These are phyloP conservation scores for Lactarius pseudohatsudake DNA, from an alignment of 768 basidiomycete genomes.

Conservation along the genomic window DNA sequence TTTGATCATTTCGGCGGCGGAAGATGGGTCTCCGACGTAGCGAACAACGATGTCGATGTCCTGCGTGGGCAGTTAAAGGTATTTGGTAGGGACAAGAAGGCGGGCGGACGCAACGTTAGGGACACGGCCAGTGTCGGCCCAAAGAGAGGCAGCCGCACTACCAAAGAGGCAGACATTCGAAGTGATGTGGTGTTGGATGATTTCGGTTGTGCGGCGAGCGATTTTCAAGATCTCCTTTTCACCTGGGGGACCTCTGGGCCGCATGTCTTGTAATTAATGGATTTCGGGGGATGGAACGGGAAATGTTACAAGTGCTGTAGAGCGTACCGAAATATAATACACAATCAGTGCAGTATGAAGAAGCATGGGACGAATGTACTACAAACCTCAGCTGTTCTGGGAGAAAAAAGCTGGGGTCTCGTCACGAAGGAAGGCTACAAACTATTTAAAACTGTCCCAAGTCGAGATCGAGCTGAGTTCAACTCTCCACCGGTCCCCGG, in stretches of 20 bases:
- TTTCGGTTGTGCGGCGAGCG: conserved; percentile 17
- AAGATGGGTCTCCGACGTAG: background rate
- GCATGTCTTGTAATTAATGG: background rate
- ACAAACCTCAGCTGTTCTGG: background rate
- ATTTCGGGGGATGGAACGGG: background rate
- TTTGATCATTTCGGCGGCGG: conserved; percentile 5
- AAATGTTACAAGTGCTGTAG: background rate
- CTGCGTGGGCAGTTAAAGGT: background rate
- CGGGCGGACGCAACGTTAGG: conserved; percentile 10
- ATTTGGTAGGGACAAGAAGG: background rate
- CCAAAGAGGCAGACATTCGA: conserved; percentile 14
- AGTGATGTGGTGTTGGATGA: background rate
- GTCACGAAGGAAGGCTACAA: background rate
- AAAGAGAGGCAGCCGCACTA: conserved; percentile 13
- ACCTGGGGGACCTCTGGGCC: conserved; percentile 6
- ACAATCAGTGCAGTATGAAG: background rate
- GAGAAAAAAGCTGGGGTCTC: background rate
- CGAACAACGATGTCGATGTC: conserved; percentile 14
- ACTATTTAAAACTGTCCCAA: background rate
- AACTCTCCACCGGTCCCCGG: too few species aligned
- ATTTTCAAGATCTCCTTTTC: conserved; percentile 17
- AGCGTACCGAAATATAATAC: background rate
- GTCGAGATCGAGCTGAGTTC: background rate
- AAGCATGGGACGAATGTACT: background rate
- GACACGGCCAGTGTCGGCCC: conserved; percentile 10